Evolutionary conservation across 129 eudicot genomes (phyloP).

Genomic region (Sambucus nigra): DNA sequence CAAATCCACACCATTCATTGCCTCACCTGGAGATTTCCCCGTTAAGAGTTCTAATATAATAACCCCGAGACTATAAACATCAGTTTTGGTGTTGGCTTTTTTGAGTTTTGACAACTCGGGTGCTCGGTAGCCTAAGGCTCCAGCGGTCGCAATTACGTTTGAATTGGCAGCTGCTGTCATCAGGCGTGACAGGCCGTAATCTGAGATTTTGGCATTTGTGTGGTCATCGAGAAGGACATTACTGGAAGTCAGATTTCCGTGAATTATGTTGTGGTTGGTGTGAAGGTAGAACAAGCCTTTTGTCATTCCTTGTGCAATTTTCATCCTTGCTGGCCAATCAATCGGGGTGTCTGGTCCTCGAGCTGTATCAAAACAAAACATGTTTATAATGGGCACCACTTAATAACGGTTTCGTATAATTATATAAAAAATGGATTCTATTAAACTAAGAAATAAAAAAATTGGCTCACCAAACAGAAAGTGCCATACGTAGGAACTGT

Average conservation of each 20-base stretch:
- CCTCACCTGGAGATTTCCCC: conserved; percentile 81
- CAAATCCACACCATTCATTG: conserved; percentile 54
- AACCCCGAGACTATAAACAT: conserved; percentile 83
- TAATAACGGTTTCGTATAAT: too few relatives aligned
- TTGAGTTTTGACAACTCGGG: conserved; percentile 88
- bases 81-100: conserved; percentile 80
- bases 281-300: conserved; percentile 68
- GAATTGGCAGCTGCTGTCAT: conserved; percentile 69
- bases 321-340: conserved; percentile 67
- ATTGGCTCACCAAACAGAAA: too few relatives aligned
- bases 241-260: conserved; percentile 85
- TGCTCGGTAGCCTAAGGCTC: conserved; percentile 78
- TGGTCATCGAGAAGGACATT: conserved; percentile 63
- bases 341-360: conserved; percentile 61
- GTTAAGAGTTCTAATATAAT: conserved; percentile 68
- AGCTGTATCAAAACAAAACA: conserved; percentile 36
- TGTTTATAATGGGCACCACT: too few relatives aligned
- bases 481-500: too few relatives aligned
- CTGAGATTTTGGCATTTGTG: conserved; percentile 52
- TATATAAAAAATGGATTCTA: too few relatives aligned
- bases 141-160: conserved; percentile 72
- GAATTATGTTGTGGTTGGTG: conserved; percentile 47
- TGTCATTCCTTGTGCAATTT: conserved; percentile 58
- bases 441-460: too few relatives aligned
- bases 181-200: conserved; percentile 65